Conservation (phyloP, 1,284 basidiomycete species). For the Limonomyces culmigenus region DNA sequence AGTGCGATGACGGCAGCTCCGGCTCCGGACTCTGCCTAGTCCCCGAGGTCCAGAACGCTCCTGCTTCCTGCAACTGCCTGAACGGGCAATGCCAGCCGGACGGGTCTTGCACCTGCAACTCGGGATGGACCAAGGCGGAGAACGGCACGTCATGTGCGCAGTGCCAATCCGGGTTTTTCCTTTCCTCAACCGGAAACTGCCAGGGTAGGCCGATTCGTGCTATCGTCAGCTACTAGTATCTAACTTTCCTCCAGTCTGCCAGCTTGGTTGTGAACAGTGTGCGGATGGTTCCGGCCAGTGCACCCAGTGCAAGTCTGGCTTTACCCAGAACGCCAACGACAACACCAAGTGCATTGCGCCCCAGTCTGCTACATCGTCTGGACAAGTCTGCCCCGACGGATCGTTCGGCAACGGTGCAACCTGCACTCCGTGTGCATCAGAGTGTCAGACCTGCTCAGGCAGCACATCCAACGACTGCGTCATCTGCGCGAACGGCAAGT, state of each 20-base stretch:
- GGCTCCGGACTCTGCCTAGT: slow-evolving; percentile 55
- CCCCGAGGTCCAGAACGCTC: slow-evolving; percentile 27
- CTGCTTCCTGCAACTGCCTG: slow-evolving; percentile 56
- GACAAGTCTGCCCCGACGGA: slow-evolving; percentile 42
- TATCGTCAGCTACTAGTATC: slow-evolving; percentile 4
- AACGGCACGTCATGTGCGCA: slow-evolving; percentile 61
- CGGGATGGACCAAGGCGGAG: slow-evolving; percentile 52
- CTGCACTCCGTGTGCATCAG: slow-evolving; percentile 43
- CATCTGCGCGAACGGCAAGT: slow-evolving; percentile 41
- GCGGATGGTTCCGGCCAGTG: slow-evolving; percentile 50
- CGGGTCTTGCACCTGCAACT: slow-evolving; percentile 56
- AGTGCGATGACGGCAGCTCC: slow-evolving; percentile 62
- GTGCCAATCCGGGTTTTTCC: slow-evolving; percentile 61
- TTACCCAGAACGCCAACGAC: slow-evolving; percentile 49
- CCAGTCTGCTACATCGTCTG: slow-evolving; percentile 29
- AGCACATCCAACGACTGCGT: slow-evolving; percentile 53
- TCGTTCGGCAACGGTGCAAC: slow-evolving; percentile 40
- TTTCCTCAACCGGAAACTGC: slow-evolving; percentile 51
- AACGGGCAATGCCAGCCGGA: slow-evolving; percentile 55
- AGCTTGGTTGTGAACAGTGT: slow-evolving; percentile 54
- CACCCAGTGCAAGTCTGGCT: slow-evolving; percentile 47
- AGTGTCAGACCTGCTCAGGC: slow-evolving; percentile 57
- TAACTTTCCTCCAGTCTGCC: slow-evolving; percentile 32
- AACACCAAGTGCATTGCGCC: slow-evolving; percentile 44
- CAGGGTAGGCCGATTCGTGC: slow-evolving; percentile 31